A percentile compares a stretch with the other conserved stretches of the same genome.
Evolutionary conservation across 306 rosid species (phyloP).

Genomic region (Comarum palustre): DNA sequence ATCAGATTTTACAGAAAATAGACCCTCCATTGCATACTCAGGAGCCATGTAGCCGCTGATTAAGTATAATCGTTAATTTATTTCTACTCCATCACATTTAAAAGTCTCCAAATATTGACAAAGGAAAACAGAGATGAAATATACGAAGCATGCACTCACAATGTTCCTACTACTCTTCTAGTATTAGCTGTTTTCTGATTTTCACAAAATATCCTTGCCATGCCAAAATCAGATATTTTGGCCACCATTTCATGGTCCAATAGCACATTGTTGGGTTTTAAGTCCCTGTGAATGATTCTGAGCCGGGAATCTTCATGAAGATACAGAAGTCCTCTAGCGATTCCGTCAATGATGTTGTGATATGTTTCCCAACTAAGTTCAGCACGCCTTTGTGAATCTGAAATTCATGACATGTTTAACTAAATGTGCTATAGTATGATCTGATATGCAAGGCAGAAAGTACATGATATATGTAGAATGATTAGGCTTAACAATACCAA

Average conservation of each 20-base stretch:
- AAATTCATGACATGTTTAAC: not conserved
- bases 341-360: slow-evolving; percentile 34
- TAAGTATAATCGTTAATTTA: not conserved
- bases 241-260: slow-evolving; percentile 41
- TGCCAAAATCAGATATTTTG: slow-evolving; percentile 54
- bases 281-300: slow-evolving; percentile 45
- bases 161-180: slow-evolving; percentile 52
- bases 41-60: slow-evolving; percentile 56
- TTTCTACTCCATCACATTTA: not conserved
- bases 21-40: slow-evolving; percentile 40
- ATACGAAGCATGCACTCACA: slow-evolving; percentile 28
- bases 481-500: slow-evolving; percentile 36
- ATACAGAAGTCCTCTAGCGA: slow-evolving; percentile 45
- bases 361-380: slow-evolving; percentile 43
- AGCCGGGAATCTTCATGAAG: slow-evolving; percentile 54
- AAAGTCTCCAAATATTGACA: not conserved
- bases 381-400: slow-evolving; percentile 35
- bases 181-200: slow-evolving; percentile 44
- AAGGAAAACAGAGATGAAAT: not conserved
- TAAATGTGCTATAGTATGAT: not conserved
- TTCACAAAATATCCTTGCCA: slow-evolving; percentile 48
- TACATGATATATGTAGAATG: not conserved
- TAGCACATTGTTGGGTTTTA: slow-evolving; percentile 49
- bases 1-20: slow-evolving; percentile 36
- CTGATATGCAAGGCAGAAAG: not conserved